These are phyloP conservation scores for Paramyrothecium sp. DNA, from an alignment of 2,329 filamentous ascomycete genomes.

Conservation along the genomic window DNA sequence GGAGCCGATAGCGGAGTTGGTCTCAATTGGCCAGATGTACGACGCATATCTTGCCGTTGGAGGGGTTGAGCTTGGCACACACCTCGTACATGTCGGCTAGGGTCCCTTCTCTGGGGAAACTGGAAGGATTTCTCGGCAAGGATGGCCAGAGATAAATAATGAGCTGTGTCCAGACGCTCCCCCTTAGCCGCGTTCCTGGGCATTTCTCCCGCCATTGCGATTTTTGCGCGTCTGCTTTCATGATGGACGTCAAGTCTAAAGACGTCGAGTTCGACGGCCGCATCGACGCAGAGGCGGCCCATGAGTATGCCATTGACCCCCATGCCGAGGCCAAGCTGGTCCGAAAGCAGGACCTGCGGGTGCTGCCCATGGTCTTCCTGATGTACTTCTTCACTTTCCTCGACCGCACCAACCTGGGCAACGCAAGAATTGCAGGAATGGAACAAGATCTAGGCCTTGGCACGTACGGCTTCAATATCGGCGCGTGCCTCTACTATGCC, in stretches of 20 bases:
- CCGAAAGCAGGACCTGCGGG: slow-evolving; percentile 27
- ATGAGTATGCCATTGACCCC: slow-evolving; percentile 11
- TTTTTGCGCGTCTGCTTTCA: no score
- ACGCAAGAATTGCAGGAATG: slow-evolving; percentile 34
- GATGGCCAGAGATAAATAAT: no score
- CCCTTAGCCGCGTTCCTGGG: no score
- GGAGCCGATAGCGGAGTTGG: no score
- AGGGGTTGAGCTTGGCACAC: no score
- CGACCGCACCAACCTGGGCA: slow-evolving; percentile 44
- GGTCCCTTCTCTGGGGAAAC: no score
- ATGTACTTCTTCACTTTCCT: slow-evolving; percentile 56
- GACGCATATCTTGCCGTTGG: no score
- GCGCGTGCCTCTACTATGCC: slow-evolving; percentile 58
- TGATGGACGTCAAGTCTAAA: neutral
- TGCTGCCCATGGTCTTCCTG: slow-evolving; percentile 49
- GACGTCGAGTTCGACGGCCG: neutral
- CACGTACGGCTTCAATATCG: slow-evolving; percentile 51
- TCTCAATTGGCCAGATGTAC: no score
- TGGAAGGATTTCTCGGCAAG: no score
- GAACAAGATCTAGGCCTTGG: slow-evolving; percentile 43
- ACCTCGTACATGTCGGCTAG: no score
- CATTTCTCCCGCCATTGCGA: no score
- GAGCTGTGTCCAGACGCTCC: no score
- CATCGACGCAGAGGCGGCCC: neutral
- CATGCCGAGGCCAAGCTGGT: slow-evolving; percentile 13